A percentile compares a stretch with the other conserved stretches of the same genome.
Conservation (phyloP, 495 filamentous ascomycete genomes). For the Penicillium ucsense region DNA sequence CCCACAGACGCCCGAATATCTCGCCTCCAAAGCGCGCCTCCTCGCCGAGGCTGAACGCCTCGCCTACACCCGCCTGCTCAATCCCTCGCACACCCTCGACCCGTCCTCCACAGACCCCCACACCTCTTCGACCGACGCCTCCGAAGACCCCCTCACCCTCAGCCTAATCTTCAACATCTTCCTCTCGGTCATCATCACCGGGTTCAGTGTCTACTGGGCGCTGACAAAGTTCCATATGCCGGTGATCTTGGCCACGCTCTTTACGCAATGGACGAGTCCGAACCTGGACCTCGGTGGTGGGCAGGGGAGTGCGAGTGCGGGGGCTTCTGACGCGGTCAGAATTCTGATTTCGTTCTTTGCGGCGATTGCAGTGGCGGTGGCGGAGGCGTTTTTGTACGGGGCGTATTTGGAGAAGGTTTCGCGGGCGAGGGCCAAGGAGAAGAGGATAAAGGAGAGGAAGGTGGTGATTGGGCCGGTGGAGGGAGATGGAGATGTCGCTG, state of each 20-base stretch:
- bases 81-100: conserved; percentile 27
- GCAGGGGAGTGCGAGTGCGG: not conserved
- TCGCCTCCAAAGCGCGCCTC: conserved; percentile 77
- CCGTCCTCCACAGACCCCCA: conserved; percentile 35
- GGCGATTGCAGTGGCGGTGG: conserved; percentile 59
- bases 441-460: conserved; percentile 58
- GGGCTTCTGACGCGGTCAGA: conserved; percentile 26
- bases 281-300: conserved; percentile 18
- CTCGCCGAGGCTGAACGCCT: conserved; percentile 69
- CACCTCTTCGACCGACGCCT: not conserved
- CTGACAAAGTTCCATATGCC: conserved; percentile 47
- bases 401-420: conserved; percentile 74
- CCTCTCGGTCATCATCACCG: conserved; percentile 36
- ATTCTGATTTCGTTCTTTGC: conserved; percentile 32
- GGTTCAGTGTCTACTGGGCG: conserved; percentile 37
- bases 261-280: conserved; percentile 56
- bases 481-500: not conserved
- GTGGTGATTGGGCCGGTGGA: conserved; percentile 50
- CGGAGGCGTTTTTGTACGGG: conserved; percentile 79
- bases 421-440: conserved; percentile 58
- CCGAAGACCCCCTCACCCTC: conserved; percentile 27
- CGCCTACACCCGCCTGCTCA: conserved; percentile 65
- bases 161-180: conserved; percentile 40
- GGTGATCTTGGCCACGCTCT: conserved; percentile 11
- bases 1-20: conserved; percentile 70